phyloP scores from a whole-genome alignment of 2,329 filamentous ascomycete genomes.

The Trichoderma cornu-damae region DNA sequence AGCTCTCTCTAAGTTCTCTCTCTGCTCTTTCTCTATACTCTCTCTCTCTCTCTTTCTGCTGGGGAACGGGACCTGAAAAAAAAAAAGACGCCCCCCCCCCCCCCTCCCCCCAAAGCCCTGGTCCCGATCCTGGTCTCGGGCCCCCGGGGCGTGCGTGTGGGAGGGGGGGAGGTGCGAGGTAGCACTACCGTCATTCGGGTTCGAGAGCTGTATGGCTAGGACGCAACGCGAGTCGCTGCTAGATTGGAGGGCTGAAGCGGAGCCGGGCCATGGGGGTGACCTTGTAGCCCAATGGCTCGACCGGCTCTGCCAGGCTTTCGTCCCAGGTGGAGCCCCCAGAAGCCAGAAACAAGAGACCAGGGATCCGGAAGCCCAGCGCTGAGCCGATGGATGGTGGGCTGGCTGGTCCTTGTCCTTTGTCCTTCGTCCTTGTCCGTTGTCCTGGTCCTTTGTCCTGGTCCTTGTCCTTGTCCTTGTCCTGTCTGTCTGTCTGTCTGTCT shows the following conservation, averaged over 20 bases:
- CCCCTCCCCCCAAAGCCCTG: not conserved
- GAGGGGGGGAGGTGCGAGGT: conserved; percentile 13
- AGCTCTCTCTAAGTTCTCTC: no score
- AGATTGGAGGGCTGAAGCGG: conserved; percentile 38
- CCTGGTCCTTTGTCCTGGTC: no score
- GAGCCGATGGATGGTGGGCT: not conserved
- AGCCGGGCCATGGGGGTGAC: conserved; percentile 21
- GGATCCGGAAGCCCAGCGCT: conserved; percentile 15
- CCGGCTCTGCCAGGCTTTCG: conserved; percentile 5
- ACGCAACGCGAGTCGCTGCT: conserved; percentile 29
- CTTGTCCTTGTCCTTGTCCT: not conserved
- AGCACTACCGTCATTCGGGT: conserved; percentile 20
- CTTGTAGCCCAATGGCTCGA: not conserved
- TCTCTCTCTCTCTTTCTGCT: conserved; percentile 6
- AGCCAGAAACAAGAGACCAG: conserved; percentile 5
- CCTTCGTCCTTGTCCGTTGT: no score
- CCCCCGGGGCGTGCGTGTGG: conserved; percentile 6
- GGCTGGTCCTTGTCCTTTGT: no score
- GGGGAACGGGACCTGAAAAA: conserved; percentile 16
- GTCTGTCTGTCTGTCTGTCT: not conserved
- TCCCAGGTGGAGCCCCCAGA: not conserved
- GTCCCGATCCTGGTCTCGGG: conserved; percentile 17
- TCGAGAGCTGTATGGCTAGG: conserved; percentile 23
- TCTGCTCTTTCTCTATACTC: conserved; percentile 4
- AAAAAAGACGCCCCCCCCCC: not conserved